Percentiles rank a stretch among this genome's conserved stretches.
Evolutionary conservation across 2,329 filamentous ascomycete species (phyloP).

Genomic region (Didymella glomerata): DNA sequence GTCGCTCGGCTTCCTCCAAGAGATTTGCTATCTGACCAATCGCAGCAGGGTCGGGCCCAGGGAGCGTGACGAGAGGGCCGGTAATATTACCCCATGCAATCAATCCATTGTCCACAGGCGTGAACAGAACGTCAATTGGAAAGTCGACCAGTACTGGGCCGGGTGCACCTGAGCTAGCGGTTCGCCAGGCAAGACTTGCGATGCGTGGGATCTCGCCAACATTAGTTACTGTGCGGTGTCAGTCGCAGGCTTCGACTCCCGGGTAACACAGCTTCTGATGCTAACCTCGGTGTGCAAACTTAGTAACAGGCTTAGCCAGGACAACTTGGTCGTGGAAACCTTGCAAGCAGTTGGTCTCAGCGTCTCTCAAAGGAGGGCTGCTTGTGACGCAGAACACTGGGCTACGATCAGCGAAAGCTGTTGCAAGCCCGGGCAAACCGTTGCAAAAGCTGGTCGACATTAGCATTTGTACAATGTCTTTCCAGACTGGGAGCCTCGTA

Average conservation of each 20-base stretch:
- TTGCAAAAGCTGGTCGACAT: conserved; percentile 53
- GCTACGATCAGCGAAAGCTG: conserved; percentile 56
- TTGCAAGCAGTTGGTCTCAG: conserved; percentile 58
- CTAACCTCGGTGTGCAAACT: conserved; percentile 54
- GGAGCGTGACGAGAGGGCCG: conserved; percentile 43
- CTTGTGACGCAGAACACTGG: conserved; percentile 58
- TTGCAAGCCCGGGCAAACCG: conserved; percentile 56
- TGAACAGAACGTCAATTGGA: conserved; percentile 55
- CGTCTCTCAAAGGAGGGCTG: conserved; percentile 56
- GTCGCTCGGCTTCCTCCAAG: conserved; percentile 48
- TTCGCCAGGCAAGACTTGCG: conserved; percentile 54
- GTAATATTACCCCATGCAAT: conserved; percentile 55
- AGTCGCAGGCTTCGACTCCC: background rate
- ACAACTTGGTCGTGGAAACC: conserved; percentile 59
- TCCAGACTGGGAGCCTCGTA: background rate
- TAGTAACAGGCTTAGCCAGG: conserved; percentile 55
- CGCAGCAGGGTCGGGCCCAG: conserved; percentile 51
- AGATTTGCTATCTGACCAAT: conserved; percentile 46
- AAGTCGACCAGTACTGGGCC: conserved; percentile 54
- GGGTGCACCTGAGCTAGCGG: conserved; percentile 52
- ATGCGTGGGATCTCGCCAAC: conserved; percentile 57
- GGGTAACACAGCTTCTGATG: background rate
- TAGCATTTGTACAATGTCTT: background rate
- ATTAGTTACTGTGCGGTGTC: conserved; percentile 43
- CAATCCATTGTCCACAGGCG: conserved; percentile 47